Percentiles rank a stretch among this genome's conserved stretches.
phyloP scores from a whole-genome alignment of 2,329 filamentous ascomycete genomes.

The Pseudogymnoascus sp. region DNA sequence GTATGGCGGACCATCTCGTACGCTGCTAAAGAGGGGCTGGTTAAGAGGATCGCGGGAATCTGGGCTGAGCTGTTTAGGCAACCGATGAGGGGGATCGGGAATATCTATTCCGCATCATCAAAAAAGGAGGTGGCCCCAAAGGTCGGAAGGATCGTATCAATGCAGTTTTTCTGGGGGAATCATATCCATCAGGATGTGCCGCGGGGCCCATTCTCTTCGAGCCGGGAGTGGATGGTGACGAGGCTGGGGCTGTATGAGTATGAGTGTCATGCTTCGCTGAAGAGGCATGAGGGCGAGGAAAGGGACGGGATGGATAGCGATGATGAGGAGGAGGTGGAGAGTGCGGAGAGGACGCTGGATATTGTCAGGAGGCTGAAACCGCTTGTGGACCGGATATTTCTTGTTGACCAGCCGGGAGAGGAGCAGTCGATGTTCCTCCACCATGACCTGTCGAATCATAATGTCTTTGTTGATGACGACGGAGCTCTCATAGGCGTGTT shows the following conservation, averaged over 20 bases:
- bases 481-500: constrained; percentile 32
- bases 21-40: constrained; percentile 28
- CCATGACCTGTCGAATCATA: constrained; percentile 32
- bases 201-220: constrained; percentile 33
- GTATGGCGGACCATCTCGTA: constrained; percentile 30
- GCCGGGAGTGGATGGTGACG: constrained; percentile 33
- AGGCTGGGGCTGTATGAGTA: constrained; percentile 23
- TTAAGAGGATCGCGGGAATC: constrained; percentile 27
- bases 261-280: not conserved
- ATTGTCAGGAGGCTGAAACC: constrained; percentile 25
- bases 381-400: constrained; percentile 30
- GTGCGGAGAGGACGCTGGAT: constrained; percentile 23
- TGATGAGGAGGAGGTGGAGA: constrained; percentile 26
- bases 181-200: constrained; percentile 28
- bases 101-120: constrained; percentile 12
- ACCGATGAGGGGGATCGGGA: constrained; percentile 19
- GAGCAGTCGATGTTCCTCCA: constrained; percentile 33
- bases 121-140: not conserved
- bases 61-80: constrained; percentile 25
- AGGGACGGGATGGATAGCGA: constrained; percentile 21
- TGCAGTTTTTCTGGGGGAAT: constrained; percentile 30
- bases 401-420: constrained; percentile 16
- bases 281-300: constrained; percentile 21
- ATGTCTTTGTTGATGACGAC: constrained; percentile 33
- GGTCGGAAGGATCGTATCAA: constrained; percentile 27